These are phyloP conservation scores for Barnettozyma populi DNA, from an alignment of 805 yeast species.

Conservation along the genomic window DNA sequence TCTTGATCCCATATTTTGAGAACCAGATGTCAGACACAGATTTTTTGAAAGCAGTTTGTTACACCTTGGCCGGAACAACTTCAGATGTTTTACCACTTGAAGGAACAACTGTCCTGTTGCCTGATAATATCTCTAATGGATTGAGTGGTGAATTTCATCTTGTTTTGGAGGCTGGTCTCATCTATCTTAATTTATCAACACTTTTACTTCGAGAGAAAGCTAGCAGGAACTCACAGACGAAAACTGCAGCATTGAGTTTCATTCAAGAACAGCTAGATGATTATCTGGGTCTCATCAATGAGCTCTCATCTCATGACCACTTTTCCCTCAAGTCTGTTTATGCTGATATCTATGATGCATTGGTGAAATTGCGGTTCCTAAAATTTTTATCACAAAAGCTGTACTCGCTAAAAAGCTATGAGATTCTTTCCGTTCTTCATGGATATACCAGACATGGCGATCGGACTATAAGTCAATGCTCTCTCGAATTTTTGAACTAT, in stretches of 20 bases:
- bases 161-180: conserved; percentile 66
- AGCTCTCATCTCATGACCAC: conserved; percentile 34
- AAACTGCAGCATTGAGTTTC: conserved; percentile 53
- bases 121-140: conserved; percentile 49
- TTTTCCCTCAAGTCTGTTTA: conserved; percentile 27
- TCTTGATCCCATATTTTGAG: conserved; percentile 30
- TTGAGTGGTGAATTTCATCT: conserved; percentile 48
- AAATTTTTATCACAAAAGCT: conserved; percentile 36
- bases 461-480: conserved; percentile 35
- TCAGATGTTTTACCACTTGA: conserved; percentile 48
- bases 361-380: conserved; percentile 53
- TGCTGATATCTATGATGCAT: conserved; percentile 42
- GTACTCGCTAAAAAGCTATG: conserved; percentile 36
- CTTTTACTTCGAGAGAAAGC: conserved; percentile 28
- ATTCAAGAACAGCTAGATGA: conserved; percentile 36
- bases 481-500: conserved; percentile 39
- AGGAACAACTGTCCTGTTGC: conserved; percentile 34
- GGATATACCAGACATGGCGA: conserved; percentile 62
- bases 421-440: conserved; percentile 49
- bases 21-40: conserved; percentile 33
- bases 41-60: conserved; percentile 43
- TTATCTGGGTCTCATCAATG: conserved; percentile 40
- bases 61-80: conserved; percentile 56
- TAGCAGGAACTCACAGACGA: conserved; percentile 43
- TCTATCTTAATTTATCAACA: conserved; percentile 44